Evolutionary conservation across 2,329 filamentous ascomycete genomes (phyloP), one percentile per base, ranked within the genome.

Genomic region (Monilinia polystroma): DNA sequence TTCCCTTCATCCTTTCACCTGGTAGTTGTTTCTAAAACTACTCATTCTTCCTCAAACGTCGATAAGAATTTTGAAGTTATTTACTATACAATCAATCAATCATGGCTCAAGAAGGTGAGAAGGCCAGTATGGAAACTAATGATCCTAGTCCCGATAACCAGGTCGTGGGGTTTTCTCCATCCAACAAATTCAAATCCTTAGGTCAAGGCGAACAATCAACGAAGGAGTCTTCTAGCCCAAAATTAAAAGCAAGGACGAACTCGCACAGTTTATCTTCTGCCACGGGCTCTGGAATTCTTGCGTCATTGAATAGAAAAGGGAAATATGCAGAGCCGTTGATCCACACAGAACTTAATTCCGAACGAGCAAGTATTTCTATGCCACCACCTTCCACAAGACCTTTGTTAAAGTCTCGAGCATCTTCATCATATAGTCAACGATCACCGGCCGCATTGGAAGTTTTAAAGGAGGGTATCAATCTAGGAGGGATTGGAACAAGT

Each of bases 361-460:
- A 87, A 67, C 82, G 83, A 74, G 82, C 87, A 66, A 88, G 82
- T 76, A 81, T 89, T 68, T 89, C 85, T 70, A 88, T 90, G 84
- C 86, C 87, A 51, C 83, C 86, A 67, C 81, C 83, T 66, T 80
- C 83, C 41, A 75, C 49, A 47, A 75, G 77, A 69, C 77, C 81
- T 16, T 73, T 82, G 66, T 81, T 76, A 67, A 79, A 78, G 65
- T 73, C 73, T 41, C 71, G 75, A 70, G 73, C 74, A 23, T 76
- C 75, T 11, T 75, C 75, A 8, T 68, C 69, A 52, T 72, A 72
- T 47, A 74, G 72, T 60, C 68, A 72, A 52, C 57, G 80, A 75
- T 82, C 83, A 71, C 66, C 75, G 55, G 80, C 79, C 45, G 80
- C 83, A 53, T 66, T 63, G 58, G 64, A 59, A 29, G 49, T 71